phyloP scores from a whole-genome alignment of 225 moss, liverwort and hornwort species.

The Sphagnum contortum region DNA sequence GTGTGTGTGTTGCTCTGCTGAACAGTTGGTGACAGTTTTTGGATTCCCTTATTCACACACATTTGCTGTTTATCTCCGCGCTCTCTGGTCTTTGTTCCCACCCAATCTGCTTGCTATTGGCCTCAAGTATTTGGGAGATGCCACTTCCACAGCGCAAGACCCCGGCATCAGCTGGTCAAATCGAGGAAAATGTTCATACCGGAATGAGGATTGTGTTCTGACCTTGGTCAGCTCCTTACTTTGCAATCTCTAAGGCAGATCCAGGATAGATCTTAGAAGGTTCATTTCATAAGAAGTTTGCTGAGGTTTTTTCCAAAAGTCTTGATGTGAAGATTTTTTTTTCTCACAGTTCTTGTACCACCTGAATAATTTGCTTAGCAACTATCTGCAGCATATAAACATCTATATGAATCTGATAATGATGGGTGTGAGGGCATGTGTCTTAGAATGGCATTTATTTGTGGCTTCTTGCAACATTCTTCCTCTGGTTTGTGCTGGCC shows the following conservation, averaged over 20 bases:
- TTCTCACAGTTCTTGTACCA: too few species aligned
- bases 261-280: too few species aligned
- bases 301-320: too few species aligned
- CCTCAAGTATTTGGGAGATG: conserved; percentile 60
- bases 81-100: conserved; percentile 79
- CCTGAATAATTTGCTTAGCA: too few species aligned
- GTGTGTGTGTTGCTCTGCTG: too few species aligned
- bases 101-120: conserved; percentile 74
- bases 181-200: conserved; percentile 48
- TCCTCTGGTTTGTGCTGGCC: conserved; percentile 74
- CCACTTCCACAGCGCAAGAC: conserved; percentile 82
- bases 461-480: conserved; percentile 60
- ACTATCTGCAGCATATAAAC: too few species aligned
- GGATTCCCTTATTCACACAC: conserved; percentile 67
- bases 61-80: conserved; percentile 38
- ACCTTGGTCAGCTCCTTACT: conserved; percentile 36
- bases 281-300: too few species aligned
- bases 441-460: conserved; percentile 45
- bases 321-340: too few species aligned
- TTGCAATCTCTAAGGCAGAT: too few species aligned
- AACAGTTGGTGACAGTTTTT: conserved; percentile 80
- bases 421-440: conserved; percentile 5
- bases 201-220: conserved; percentile 63
- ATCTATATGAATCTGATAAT: too few species aligned
- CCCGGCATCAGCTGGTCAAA: conserved; percentile 69